Base-by-base conservation (phyloP, 805 yeast species). In the Tetrapisispora namnaoensis region DNA sequence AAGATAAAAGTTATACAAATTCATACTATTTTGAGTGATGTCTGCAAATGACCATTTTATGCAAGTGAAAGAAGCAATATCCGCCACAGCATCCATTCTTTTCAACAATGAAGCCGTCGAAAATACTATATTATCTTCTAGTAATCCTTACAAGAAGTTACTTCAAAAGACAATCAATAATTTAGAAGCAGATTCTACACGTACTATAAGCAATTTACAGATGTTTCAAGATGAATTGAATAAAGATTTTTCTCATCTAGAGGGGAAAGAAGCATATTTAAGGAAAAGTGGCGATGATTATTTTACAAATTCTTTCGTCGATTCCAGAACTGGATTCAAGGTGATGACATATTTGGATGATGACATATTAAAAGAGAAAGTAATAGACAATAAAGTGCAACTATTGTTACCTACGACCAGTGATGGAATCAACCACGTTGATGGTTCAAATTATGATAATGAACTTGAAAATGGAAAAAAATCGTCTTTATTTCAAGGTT, bases 401-500 rank as follows among this genome's bases (percentile, higher is more conserved):
- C 11, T 32, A 24, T 22, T 48, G 16, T n/a, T 28, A 32, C 24
- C n/a, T 18, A n/a, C 35, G n/a, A 22, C 41, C 30, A 16, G 20
- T 16, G 28, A 34, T 6, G 43, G 8, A n/a, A 28, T 17, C 9
- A 42, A 5, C 20, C 17, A 42, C 30, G 17, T 4, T 2, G 30
- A 17, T 18, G 14, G 28, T 21, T n/a, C 38, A 13, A 11, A 14
- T 14, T 13, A 32, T 14, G 35, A 44, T 22, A 50, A 51, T 5
- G 53, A 54, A 36, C 47, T 48, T 34, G 58, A 53, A 10, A 54
- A 50, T 5, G 41, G 45, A 35, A 36, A 46, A 30, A 38, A 43
- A 14, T 78, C 77, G 53, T 78, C 88, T 2, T 64, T 84, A 21
- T 82, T 76, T 57, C 90, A 83, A 62, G 89, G 90, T 1, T 82